A percentile compares a stretch with the other conserved stretches of the same genome.
phyloP scores from a whole-genome alignment of 129 eudicot species.

The Centaurea solstitialis region DNA sequence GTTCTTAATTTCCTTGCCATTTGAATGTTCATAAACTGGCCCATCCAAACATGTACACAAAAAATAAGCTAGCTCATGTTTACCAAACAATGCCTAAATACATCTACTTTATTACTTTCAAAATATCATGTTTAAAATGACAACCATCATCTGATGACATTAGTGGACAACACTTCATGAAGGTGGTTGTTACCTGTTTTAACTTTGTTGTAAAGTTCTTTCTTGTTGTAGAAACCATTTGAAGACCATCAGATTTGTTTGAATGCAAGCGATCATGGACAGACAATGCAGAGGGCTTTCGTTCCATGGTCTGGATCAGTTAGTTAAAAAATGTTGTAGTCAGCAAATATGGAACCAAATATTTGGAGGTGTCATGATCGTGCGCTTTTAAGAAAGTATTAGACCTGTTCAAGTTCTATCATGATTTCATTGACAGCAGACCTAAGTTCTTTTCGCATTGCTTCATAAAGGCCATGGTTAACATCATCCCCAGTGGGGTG shows the following conservation, averaged over 20 bases:
- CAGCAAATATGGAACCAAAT: conserved; percentile 5
- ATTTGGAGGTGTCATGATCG: neutral
- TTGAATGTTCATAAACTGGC: neutral
- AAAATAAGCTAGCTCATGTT: too few species aligned
- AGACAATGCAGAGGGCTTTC: conserved; percentile 39
- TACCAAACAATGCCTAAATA: too few species aligned
- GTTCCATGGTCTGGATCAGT: conserved; percentile 49
- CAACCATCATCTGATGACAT: neutral
- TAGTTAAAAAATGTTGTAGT: conserved; percentile 14
- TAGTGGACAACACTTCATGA: neutral
- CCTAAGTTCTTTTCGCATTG: conserved; percentile 73
- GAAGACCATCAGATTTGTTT: conserved; percentile 40
- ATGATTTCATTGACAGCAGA: conserved; percentile 78
- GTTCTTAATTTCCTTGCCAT: neutral
- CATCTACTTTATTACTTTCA: neutral
- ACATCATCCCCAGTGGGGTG: conserved; percentile 53
- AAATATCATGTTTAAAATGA: neutral
- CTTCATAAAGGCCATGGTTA: conserved; percentile 51
- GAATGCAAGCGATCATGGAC: conserved; percentile 40
- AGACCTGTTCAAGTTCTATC: conserved; percentile 72
- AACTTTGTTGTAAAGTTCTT: conserved; percentile 52
- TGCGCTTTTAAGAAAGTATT: neutral
- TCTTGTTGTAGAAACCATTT: conserved; percentile 41
- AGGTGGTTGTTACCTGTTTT: conserved; percentile 53
- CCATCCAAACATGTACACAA: too few species aligned